Evolutionary conservation across 2,329 filamentous ascomycete genomes (phyloP).

Genomic region (Colletotrichum eremochloae): DNA sequence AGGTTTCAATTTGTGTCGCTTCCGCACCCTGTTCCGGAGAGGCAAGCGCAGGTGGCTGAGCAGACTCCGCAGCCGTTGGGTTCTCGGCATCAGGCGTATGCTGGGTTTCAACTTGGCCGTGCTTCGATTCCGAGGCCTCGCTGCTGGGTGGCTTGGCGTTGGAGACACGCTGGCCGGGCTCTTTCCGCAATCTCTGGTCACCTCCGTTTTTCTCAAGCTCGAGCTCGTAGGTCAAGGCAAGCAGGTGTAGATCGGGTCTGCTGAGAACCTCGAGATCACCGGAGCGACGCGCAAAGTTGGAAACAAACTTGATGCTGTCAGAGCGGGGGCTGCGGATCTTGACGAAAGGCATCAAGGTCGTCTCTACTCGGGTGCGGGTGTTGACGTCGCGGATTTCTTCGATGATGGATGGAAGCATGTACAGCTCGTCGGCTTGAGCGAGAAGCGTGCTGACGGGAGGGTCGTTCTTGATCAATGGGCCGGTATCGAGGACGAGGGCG

Average conservation of each 20-base stretch:
- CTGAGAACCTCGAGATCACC: conserved; percentile 92
- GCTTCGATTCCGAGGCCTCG: conserved; percentile 4
- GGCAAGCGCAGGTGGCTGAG: conserved; percentile 9
- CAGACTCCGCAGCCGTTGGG: conserved; percentile 33
- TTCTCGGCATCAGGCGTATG: conserved; percentile 45
- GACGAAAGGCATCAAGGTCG: conserved; percentile 86
- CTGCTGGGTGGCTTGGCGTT: conserved; percentile 76
- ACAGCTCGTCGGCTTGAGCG: conserved; percentile 79
- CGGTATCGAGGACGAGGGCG: conserved; percentile 89
- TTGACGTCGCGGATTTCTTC: conserved; percentile 89
- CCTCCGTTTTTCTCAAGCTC: conserved; percentile 92
- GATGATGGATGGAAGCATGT: conserved; percentile 88
- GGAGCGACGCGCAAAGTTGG: conserved; percentile 88
- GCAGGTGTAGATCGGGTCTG: conserved; percentile 87
- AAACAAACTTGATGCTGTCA: conserved; percentile 83
- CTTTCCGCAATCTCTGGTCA: conserved; percentile 84
- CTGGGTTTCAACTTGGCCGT: conserved; percentile 46
- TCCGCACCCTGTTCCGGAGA: conserved; percentile 19
- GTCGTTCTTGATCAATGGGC: conserved; percentile 93
- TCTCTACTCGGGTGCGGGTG: conserved; percentile 85
- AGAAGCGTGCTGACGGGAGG: conserved; percentile 87
- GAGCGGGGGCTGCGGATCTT: conserved; percentile 80
- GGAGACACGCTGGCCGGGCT: conserved; percentile 82
- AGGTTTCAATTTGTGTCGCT: neutral
- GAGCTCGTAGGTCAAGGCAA: conserved; percentile 94